Base-by-base conservation (phyloP, 179 eudicot species). In the Camellia oleifera region DNA sequence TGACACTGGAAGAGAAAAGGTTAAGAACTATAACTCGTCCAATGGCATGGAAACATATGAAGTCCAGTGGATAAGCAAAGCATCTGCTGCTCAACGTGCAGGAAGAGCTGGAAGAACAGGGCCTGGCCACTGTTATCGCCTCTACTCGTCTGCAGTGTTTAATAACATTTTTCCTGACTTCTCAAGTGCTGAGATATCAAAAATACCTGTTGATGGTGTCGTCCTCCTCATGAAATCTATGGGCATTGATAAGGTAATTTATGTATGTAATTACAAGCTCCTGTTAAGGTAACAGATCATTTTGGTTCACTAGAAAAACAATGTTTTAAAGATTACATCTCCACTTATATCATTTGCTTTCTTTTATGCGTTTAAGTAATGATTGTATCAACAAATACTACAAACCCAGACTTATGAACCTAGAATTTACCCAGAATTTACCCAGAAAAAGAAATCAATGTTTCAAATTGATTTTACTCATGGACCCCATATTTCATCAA, bases 81-180 rank as follows among this genome's bases (percentile, higher is more conserved):
- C 97, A 15, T 97, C 99, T 63, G 98, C 98, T 78, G 81, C 88
- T 14, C 99, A 97, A 83, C 97, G 99, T 68, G 93, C 97, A 46
- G 98, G 99, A 84, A 90, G 99, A 86, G 97, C 99, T 73, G 99
- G 99, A 86, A 92, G 99, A 88, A 97, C 99, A 3, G 95, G 94
- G 60, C 97, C 99, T 72, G 98, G 99, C 81, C 97, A 93, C 75
- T 97, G 99, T 77, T 94, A 92, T 85, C 91, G 92, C 79, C 91
- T 97, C 54, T 97, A 94, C 85, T 89, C 97, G 84, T 83, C 95
- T 52, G 95, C 97, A 42, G 94, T 84, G 23, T 88, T 91, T 67
- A 87, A 71, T 77, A 85, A 91, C 76, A 78, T 80, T 20, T 93
- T 97, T 73, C 80, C 87, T 12, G 92, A 91, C 17, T 92, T 90